These are phyloP conservation scores for Centaurea solstitialis DNA, from an alignment of 129 eudicot species.

Conservation along the genomic window DNA sequence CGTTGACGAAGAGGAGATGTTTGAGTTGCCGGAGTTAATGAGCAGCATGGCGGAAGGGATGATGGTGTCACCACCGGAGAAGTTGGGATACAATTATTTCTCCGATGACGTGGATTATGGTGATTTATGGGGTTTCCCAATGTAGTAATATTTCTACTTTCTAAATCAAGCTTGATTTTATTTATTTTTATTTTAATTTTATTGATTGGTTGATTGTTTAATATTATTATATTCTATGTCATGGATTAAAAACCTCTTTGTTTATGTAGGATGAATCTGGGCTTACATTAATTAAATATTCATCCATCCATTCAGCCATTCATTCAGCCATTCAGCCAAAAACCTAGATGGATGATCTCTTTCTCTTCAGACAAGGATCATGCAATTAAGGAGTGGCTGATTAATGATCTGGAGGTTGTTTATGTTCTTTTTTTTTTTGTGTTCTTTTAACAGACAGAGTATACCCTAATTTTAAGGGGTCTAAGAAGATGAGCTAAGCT, in stretches of 20 bases:
- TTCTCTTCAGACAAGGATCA: background rate
- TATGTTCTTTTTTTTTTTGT: too few species aligned
- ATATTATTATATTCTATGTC: too few species aligned
- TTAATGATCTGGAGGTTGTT: too few species aligned
- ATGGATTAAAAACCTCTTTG: background rate
- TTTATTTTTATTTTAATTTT: too few species aligned
- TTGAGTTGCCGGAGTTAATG: background rate
- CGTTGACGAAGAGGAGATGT: background rate
- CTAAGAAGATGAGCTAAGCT: background rate
- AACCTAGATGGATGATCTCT: too few species aligned
- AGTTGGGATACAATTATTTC: background rate
- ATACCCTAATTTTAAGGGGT: background rate
- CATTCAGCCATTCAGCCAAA: too few species aligned
- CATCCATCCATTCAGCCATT: background rate
- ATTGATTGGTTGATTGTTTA: background rate
- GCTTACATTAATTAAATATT: background rate
- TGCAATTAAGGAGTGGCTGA: too few species aligned
- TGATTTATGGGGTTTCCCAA: background rate
- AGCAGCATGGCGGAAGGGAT: background rate
- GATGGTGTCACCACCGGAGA: background rate
- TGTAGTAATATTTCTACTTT: background rate
- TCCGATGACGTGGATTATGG: background rate
- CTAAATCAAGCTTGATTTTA: background rate
- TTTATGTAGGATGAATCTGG: background rate
- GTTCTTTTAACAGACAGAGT: background rate